Percentiles rank a stretch among this genome's conserved stretches.
Evolutionary conservation across 2,329 filamentous ascomycete species (phyloP).

Genomic region (Alternaria triticimaculans): DNA sequence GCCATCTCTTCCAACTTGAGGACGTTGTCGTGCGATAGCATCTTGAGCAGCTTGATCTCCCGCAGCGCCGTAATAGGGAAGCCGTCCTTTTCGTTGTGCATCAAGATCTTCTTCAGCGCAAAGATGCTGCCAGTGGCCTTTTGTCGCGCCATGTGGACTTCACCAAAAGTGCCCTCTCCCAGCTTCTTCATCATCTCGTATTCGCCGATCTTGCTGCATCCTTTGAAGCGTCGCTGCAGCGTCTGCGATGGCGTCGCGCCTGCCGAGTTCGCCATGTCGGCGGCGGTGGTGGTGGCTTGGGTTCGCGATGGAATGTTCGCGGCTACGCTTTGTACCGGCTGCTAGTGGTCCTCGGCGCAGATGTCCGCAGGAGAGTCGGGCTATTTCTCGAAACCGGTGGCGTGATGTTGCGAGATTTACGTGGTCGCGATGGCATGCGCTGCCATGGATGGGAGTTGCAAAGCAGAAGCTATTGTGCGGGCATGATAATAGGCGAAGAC

Average conservation of each 20-base stretch:
- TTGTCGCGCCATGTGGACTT: constrained; percentile 89
- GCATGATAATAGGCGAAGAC: constrained; percentile 17
- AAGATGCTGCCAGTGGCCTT: constrained; percentile 76
- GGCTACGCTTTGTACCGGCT: constrained; percentile 5
- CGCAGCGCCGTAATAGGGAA: constrained; percentile 98
- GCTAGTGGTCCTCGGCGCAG: constrained; percentile 23
- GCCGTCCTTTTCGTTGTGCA: constrained; percentile 99
- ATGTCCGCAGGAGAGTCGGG: constrained; percentile 14
- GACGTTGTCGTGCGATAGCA: constrained; percentile 90
- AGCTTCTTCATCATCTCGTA: constrained; percentile 84
- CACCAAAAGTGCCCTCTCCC: constrained; percentile 94
- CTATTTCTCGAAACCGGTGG: constrained; percentile 19
- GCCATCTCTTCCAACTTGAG: constrained; percentile 94
- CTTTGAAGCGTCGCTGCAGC: constrained; percentile 69
- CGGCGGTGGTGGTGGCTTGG: neutral
- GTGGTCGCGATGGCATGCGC: constrained; percentile 20
- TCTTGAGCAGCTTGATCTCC: constrained; percentile 96
- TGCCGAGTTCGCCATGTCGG: constrained; percentile 28
- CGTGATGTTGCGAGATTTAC: constrained; percentile 1
- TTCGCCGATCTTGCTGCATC: constrained; percentile 82
- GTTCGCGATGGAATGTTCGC: neutral
- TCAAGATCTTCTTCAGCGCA: constrained; percentile 97
- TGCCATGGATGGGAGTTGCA: constrained; percentile 29
- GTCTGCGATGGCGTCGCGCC: constrained; percentile 55
- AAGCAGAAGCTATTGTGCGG: constrained; percentile 22